phyloP scores from a whole-genome alignment of 2,329 filamentous ascomycete species.

The Zymoseptoria brevis region DNA sequence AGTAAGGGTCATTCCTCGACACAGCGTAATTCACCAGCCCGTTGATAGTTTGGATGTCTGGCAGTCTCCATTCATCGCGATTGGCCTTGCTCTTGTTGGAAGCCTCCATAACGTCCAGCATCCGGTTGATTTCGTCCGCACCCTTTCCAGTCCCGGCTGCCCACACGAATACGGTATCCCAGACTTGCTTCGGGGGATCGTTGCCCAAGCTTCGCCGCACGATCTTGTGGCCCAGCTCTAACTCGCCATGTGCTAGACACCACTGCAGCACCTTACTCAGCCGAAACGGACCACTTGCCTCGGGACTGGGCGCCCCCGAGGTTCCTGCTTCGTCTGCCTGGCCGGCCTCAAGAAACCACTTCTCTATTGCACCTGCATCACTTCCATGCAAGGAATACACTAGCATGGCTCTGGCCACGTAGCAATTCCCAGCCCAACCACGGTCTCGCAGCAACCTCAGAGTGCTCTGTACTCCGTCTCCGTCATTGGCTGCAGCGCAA shows the following conservation, averaged over 20 bases:
- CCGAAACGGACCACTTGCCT: not conserved
- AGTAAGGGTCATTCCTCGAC: constrained; percentile 58
- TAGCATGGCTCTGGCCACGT: constrained; percentile 23
- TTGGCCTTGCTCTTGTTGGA: constrained; percentile 25
- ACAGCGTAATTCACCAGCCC: constrained; percentile 64
- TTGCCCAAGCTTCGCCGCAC: constrained; percentile 38
- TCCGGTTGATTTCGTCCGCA: constrained; percentile 63
- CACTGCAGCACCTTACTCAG: constrained; percentile 12
- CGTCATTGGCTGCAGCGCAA: not conserved
- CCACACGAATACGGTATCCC: constrained; percentile 70
- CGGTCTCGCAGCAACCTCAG: not conserved
- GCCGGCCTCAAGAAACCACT: constrained; percentile 48
- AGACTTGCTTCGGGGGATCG: constrained; percentile 35
- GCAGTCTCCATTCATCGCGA: constrained; percentile 40
- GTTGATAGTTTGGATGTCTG: constrained; percentile 70
- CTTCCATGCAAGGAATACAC: constrained; percentile 54
- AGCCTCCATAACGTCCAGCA: constrained; percentile 57
- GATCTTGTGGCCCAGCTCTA: constrained; percentile 54
- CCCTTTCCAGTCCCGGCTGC: constrained; percentile 64
- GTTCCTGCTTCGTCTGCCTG: not conserved
- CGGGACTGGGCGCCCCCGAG: no score
- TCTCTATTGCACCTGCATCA: constrained; percentile 53
- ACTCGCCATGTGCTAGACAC: constrained; percentile 41
- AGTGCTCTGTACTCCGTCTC: not conserved
- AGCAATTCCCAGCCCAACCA: not conserved